These are phyloP conservation scores for Hordeum vulgare DNA, from an alignment of 176 grass and related monocot species.

Conservation along the genomic window MorexV3_pseudomolecules_assembly NC_058521.1:144130348-144130847, in stretches of 20 bases:
- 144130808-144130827: constrained; percentile 58
- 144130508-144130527: constrained; percentile 3
- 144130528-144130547: constrained; percentile 1
- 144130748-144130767: constrained; percentile 20
- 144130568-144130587: background rate
- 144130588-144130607: background rate
- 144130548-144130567: background rate
- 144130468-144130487: background rate
- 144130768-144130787: constrained; percentile 36
- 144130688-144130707: constrained; percentile 19
- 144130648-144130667: constrained; percentile 27
- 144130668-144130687: constrained; percentile 45
- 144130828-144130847: constrained; percentile 36
- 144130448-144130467: background rate
- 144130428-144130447: background rate
- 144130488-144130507: background rate
- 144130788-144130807: constrained; percentile 22
- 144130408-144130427: constrained; percentile 10
- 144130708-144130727: constrained; percentile 52
- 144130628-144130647: constrained; percentile 28
- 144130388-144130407: background rate
- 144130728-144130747: constrained; percentile 40
- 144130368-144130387: background rate
- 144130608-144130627: background rate
- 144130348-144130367: background rate